Conservation (phyloP, 257 asterid species). For the Gynochthodes officinalis region DNA sequence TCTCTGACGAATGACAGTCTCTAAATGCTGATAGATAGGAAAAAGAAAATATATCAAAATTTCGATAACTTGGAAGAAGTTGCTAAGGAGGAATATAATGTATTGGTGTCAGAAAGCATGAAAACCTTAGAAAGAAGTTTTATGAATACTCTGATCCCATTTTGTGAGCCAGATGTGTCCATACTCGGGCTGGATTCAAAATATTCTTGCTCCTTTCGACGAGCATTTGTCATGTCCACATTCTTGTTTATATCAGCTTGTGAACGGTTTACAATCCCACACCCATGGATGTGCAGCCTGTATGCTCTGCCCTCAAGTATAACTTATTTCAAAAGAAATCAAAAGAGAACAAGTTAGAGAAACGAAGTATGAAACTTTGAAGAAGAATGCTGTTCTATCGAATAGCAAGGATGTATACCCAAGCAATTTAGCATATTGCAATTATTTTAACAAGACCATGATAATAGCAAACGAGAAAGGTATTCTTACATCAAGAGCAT, state of each 20-base stretch:
- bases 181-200: slow-evolving; percentile 89
- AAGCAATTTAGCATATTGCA: slow-evolving; percentile 15
- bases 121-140: slow-evolving; percentile 77
- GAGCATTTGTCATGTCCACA: slow-evolving; percentile 80
- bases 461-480: slow-evolving; percentile 15
- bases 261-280: slow-evolving; percentile 89
- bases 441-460: neutral
- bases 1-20: slow-evolving; percentile 83
- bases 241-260: slow-evolving; percentile 96
- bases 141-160: slow-evolving; percentile 93
- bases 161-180: slow-evolving; percentile 84
- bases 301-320: slow-evolving; percentile 93
- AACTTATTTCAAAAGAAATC: slow-evolving; percentile 34
- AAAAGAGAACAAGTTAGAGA: slow-evolving; percentile 10
- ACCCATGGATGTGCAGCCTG: slow-evolving; percentile 98
- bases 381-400: neutral
- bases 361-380: neutral
- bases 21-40: slow-evolving; percentile 62
- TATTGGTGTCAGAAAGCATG: slow-evolving; percentile 12
- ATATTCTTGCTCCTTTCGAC: slow-evolving; percentile 83
- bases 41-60: neutral
- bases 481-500: slow-evolving; percentile 80
- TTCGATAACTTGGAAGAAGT: neutral
- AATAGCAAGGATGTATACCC: slow-evolving; percentile 1
- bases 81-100: slow-evolving; percentile 14